Conservation (phyloP, 495 filamentous ascomycete species). For the Annulohypoxylon maeteangense region DNA sequence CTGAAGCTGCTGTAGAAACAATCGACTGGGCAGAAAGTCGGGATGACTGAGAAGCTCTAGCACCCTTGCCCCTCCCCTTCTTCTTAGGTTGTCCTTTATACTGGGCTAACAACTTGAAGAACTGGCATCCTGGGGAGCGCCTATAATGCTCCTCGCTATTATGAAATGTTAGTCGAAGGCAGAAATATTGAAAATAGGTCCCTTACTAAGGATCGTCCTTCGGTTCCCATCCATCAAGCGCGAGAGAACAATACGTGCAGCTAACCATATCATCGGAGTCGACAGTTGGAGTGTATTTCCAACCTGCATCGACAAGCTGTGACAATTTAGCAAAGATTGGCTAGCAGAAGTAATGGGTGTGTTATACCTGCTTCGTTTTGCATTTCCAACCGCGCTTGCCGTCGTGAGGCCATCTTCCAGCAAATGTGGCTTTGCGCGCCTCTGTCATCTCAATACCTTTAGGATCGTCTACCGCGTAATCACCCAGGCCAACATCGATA, state of each 20-base stretch:
- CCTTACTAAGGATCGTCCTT: slow-evolving; percentile 86
- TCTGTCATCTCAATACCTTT: slow-evolving; percentile 72
- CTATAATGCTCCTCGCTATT: slow-evolving; percentile 84
- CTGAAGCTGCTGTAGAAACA: slow-evolving; percentile 62
- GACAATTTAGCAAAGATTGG: slow-evolving; percentile 39
- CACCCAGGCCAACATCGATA: slow-evolving; percentile 72
- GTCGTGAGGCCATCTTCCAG: slow-evolving; percentile 85
- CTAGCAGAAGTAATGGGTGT: not conserved
- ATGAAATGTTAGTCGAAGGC: slow-evolving; percentile 44
- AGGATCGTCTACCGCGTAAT: slow-evolving; percentile 76
- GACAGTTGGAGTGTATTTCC: slow-evolving; percentile 86
- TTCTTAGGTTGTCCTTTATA: slow-evolving; percentile 54
- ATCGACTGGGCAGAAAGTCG: slow-evolving; percentile 77
- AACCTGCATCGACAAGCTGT: slow-evolving; percentile 90
- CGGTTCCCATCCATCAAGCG: slow-evolving; percentile 91
- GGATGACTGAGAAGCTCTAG: slow-evolving; percentile 73
- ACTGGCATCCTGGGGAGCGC: slow-evolving; percentile 80
- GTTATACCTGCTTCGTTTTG: slow-evolving; percentile 81
- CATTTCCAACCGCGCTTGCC: slow-evolving; percentile 87
- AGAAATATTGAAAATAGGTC: slow-evolving; percentile 21
- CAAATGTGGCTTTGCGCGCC: slow-evolving; percentile 84
- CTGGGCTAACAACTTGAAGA: slow-evolving; percentile 71
- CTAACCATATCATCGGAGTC: slow-evolving; percentile 86
- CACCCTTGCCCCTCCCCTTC: slow-evolving; percentile 63
- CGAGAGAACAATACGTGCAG: slow-evolving; percentile 87